Conservation (phyloP, 768 basidiomycete genomes). For the Leccinum longicurvipes region DNA sequence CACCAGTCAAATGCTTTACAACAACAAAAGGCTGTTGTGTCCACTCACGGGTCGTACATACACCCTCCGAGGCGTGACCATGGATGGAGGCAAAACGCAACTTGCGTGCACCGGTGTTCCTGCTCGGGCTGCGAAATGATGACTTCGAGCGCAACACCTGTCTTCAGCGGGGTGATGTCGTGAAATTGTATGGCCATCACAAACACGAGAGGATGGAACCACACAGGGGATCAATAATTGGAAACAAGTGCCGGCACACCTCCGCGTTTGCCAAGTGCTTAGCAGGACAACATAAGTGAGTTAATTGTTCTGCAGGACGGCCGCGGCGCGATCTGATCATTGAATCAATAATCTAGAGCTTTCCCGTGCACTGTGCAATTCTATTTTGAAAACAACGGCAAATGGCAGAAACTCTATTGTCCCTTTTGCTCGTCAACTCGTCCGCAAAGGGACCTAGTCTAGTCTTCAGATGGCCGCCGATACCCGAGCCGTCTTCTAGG, state of each 20-base stretch:
- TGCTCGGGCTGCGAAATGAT: slow-evolving; percentile 31
- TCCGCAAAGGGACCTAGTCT: slow-evolving; percentile 78
- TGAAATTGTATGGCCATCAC: slow-evolving; percentile 1
- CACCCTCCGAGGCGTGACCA: slow-evolving; percentile 84
- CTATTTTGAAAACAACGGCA: not conserved
- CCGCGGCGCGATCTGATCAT: too few relatives aligned
- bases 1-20: not conserved
- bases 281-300: not conserved
- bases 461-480: slow-evolving; percentile 84
- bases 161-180: slow-evolving; percentile 24
- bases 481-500: slow-evolving; percentile 58
- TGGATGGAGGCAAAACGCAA: slow-evolving; percentile 75
- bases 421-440: slow-evolving; percentile 78
- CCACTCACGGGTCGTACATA: slow-evolving; percentile 71
- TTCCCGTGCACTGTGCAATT: too few relatives aligned
- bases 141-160: slow-evolving; percentile 45
- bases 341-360: too few relatives aligned
- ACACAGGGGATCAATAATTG: too few relatives aligned
- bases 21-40: not conserved
- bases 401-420: slow-evolving; percentile 68
- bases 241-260: too few relatives aligned
- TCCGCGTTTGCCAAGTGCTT: not conserved
- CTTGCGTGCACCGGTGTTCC: slow-evolving; percentile 32
- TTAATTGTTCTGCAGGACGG: not conserved
- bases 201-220: too few relatives aligned